A percentile compares a stretch with the other conserved stretches of the same genome.
Conservation (phyloP, 495 filamentous ascomycete genomes). For the Aspergillus bridgeri region DNA sequence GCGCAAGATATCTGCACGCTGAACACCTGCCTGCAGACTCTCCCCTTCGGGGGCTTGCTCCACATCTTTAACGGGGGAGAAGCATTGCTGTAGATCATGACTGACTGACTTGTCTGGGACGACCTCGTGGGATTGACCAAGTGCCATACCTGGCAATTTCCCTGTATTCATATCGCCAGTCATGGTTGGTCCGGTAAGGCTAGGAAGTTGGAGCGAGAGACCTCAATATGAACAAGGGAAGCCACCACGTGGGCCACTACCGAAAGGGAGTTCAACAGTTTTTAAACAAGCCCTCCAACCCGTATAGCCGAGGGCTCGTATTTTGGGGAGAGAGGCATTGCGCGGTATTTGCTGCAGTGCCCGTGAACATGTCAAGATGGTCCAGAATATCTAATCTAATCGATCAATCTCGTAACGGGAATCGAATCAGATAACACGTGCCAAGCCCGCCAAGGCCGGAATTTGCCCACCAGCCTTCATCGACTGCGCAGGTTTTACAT, state of each 20-base stretch:
- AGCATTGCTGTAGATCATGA: background rate
- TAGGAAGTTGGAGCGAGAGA: background rate
- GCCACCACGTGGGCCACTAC: background rate
- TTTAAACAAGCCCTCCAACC: background rate
- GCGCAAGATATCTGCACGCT: slow-evolving; percentile 20
- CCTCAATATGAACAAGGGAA: background rate
- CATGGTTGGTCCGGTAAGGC: background rate
- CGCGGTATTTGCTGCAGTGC: background rate
- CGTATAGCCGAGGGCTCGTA: background rate
- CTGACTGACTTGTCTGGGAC: background rate
- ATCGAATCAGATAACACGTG: slow-evolving; percentile 22
- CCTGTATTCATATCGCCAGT: background rate
- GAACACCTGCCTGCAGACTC: slow-evolving; percentile 23
- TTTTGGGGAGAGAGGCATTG: background rate
- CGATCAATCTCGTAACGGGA: background rate
- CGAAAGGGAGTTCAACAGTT: background rate
- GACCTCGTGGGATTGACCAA: background rate
- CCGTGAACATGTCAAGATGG: no score
- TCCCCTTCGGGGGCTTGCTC: background rate
- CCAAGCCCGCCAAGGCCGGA: slow-evolving; percentile 14
- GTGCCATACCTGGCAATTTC: background rate
- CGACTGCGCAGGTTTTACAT: background rate
- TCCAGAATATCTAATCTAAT: background rate
- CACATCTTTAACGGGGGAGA: background rate
- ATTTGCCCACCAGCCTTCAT: background rate